Base-by-base conservation (phyloP, 768 basidiomycete genomes). In the Collybiopsis confluens region DNA sequence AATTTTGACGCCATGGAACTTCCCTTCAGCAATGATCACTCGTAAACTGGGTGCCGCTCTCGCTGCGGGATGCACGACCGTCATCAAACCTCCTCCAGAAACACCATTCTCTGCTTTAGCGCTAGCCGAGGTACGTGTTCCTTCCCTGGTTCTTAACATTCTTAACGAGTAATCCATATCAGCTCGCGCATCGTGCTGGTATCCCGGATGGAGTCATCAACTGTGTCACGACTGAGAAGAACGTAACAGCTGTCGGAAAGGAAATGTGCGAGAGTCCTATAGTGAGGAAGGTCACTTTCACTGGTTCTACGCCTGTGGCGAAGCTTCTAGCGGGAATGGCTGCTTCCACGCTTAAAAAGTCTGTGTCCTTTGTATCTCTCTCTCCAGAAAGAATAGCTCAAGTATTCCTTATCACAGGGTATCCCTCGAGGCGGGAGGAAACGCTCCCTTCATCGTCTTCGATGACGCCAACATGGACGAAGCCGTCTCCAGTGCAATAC, bases 361-460 rank as follows among this genome's bases (percentile, higher is more conserved):
- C 28, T 4, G 79, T 63, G 4, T 30, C 33, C 16, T 21, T 30
- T 10, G 23, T 54, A 24, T 45, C 18, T n/a, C n/a, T 5, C 8
- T 15, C 5, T 46, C 21, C 27, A 46, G 44, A 13, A 54, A 36
- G 41, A 33, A 54, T 50, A 18, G 23, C 54, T n/a, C 36, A 21
- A 33, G 46, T 16, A 40, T 35, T 45, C 45, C 44, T 6, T 40
- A 37, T 47, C 30, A 35, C 59, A 74, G 83, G 58, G 65, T 84
- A 9, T 92, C 92, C 1, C 69, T 93, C 35, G 93, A 96, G 70
- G 90, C 93, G 26, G 92, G 94, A 13, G 96, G 97, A 26, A 98
- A 98, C 60, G 85, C 95, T 0, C 90, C 96, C 0, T 94, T 99
- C 69, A 97, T 98, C 60, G 90, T 99, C 6, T 98, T 99, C 66